Percentiles rank a stretch among this genome's conserved stretches.
Conservation (phyloP, 73 alveolate species). For the Loxodes magnus region DNA sequence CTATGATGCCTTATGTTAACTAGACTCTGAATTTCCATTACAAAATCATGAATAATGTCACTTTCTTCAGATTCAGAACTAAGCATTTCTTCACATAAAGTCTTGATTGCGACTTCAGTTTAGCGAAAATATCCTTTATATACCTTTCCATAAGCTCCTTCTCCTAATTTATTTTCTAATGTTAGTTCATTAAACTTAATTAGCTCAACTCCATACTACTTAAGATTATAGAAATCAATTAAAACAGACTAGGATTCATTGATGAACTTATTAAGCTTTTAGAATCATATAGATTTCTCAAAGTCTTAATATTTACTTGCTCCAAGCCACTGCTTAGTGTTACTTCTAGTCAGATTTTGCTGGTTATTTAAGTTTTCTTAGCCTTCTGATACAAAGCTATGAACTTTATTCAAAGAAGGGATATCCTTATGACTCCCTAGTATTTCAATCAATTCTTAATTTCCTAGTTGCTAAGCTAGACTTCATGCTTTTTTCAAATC, state of each 20-base stretch:
- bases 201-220: constrained; percentile 1
- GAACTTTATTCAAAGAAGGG: neutral
- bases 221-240: neutral
- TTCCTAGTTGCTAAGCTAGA: neutral
- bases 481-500: neutral
- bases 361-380: neutral
- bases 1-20: constrained; percentile 6
- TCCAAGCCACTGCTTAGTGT: neutral
- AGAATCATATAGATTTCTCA: neutral
- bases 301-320: neutral
- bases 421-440: neutral
- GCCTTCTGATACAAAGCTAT: neutral
- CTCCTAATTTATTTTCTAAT: neutral
- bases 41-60: neutral
- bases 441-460: neutral
- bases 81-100: too few relatives aligned
- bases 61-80: constrained; percentile 1
- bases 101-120: constrained; percentile 13
- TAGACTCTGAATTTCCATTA: constrained; percentile 7
- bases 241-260: too few relatives aligned
- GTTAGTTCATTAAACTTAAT: neutral
- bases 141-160: constrained; percentile 10
- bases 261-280: too few relatives aligned
- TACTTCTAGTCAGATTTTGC: neutral
- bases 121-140: constrained; percentile 5